Conservation (phyloP, 352 stramenopile species). For the Hyaloperonospora arabidopsidis region DNA sequence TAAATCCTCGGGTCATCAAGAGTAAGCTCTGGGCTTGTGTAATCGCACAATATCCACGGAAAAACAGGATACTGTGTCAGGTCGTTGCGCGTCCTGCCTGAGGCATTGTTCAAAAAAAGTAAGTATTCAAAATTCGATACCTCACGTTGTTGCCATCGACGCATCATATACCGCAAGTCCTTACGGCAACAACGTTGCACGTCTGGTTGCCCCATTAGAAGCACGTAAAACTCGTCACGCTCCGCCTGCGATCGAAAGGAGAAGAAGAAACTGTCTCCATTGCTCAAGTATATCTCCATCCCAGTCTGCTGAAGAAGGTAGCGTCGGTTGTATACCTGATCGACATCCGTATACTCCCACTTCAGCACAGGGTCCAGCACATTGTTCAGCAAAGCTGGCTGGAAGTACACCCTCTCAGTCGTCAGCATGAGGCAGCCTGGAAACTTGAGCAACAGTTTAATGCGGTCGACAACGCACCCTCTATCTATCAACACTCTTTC, state of each 20-base stretch:
- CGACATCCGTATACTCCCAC: conserved; percentile 71
- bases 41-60: conserved; percentile 91
- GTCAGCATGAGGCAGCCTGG: conserved; percentile 84
- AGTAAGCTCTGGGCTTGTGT: conserved; percentile 71
- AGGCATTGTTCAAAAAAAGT: conserved; percentile 77
- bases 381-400: conserved; percentile 89
- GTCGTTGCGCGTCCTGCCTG: conserved; percentile 76
- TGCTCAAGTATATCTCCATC: conserved; percentile 77
- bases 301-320: conserved; percentile 84
- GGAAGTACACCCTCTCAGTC: conserved; percentile 82
- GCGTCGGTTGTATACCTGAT: conserved; percentile 79
- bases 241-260: conserved; percentile 56
- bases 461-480: conserved; percentile 52
- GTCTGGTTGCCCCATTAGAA: conserved; percentile 51
- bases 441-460: conserved; percentile 82
- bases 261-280: conserved; percentile 76
- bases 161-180: conserved; percentile 52
- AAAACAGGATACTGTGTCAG: conserved; percentile 94
- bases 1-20: conserved; percentile 71
- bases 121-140: conserved; percentile 94
- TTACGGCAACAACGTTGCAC: conserved; percentile 39
- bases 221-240: conserved; percentile 68
- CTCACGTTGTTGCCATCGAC: conserved; percentile 56
- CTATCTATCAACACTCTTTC: conserved; percentile 52
- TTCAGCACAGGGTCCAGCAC: conserved; percentile 80